These are phyloP conservation scores for Sporobolomyces phaffii DNA, from an alignment of 768 basidiomycete species.

Conservation along the genomic window DNA sequence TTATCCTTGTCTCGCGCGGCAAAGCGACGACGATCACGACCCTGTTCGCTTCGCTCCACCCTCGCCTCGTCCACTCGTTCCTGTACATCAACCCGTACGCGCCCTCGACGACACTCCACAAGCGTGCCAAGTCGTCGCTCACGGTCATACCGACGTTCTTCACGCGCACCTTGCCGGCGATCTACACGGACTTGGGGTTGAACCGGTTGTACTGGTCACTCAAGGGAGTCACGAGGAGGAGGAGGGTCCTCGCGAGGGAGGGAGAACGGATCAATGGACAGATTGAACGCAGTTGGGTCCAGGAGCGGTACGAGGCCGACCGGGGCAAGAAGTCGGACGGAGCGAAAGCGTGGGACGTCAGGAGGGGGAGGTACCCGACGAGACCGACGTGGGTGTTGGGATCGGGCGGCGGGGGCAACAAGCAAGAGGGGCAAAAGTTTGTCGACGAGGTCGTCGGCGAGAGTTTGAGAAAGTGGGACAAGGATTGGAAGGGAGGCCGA, in stretches of 20 bases:
- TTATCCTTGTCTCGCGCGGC: constrained; percentile 31
- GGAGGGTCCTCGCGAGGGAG: constrained; percentile 17
- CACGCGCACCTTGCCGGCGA: constrained; percentile 9
- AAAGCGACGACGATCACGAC: constrained; percentile 18
- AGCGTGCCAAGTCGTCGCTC: neutral
- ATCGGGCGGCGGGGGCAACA: neutral
- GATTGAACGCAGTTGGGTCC: constrained; percentile 22
- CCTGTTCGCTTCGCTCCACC: constrained; percentile 32
- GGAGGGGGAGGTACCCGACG: constrained; percentile 27
- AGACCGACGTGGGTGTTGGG: constrained; percentile 35
- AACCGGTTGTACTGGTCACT: constrained; percentile 9
- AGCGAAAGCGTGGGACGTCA: constrained; percentile 27
- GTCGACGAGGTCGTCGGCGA: constrained; percentile 31
- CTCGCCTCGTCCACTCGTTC: constrained; percentile 27
- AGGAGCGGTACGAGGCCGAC: constrained; percentile 28
- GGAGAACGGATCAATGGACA: constrained; percentile 17
- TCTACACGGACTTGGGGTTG: constrained; percentile 19
- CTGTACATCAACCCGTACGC: constrained; percentile 34
- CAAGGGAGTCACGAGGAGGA: constrained; percentile 9
- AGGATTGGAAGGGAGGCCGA: constrained; percentile 22
- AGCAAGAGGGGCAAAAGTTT: constrained; percentile 10
- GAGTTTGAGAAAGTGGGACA: constrained; percentile 26
- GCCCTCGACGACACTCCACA: neutral
- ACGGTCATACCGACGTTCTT: constrained; percentile 17
- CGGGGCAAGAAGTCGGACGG: constrained; percentile 10